Base-by-base conservation (phyloP, 1,139 yeast species). In the Pichia sp. region DNA sequence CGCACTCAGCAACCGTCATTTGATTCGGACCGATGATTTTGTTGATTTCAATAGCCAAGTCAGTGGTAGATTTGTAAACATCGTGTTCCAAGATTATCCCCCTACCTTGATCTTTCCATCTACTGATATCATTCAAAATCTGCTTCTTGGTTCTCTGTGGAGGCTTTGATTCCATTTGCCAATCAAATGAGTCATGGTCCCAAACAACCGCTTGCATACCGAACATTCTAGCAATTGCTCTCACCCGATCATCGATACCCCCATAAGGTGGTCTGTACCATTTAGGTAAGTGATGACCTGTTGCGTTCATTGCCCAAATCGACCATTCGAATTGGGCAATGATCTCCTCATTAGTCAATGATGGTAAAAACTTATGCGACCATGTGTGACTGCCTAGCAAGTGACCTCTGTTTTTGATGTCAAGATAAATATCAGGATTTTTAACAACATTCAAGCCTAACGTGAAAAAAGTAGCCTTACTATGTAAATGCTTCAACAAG, bases 201-300 rank as follows among this genome's bases (percentile, higher is more conserved):
- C 98, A 92, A 48, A 93, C 72, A 29, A 87, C 97, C 13, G 87
- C 82, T 64, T 85, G 92, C 77, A 92, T 79, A 0, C 97, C 97
- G 70, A 92, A 88, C 69, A 87, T 89, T 53, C 95, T 75, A 15
- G 90, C 78, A 54, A 92, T 88, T 1, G 85, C 75, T 55, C 98
- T 74, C 1, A 92, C 86, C 53, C 98, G 75, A 67, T 90, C 85
- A 71, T 92, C 99, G 48, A 88, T 77, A 0, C 96, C 97, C 0
- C 98, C 98, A 69, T 89, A 92, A 0, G 99, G 99, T 0, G 99
- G 99, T 59, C 99, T 77, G 69, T 88, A 92, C 87, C 93, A 93
- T 64, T 86, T 85, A 13, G 98, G 98, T n/a, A 88, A 69, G 64
- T 90, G 93, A 26, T 84, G 77, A 0, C 90, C 87, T 0, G 98